A percentile compares a stretch with the other conserved stretches of the same genome.
phyloP scores from a whole-genome alignment of 1,139 yeast genomes.

The Yamadazyma friedrichii region DNA sequence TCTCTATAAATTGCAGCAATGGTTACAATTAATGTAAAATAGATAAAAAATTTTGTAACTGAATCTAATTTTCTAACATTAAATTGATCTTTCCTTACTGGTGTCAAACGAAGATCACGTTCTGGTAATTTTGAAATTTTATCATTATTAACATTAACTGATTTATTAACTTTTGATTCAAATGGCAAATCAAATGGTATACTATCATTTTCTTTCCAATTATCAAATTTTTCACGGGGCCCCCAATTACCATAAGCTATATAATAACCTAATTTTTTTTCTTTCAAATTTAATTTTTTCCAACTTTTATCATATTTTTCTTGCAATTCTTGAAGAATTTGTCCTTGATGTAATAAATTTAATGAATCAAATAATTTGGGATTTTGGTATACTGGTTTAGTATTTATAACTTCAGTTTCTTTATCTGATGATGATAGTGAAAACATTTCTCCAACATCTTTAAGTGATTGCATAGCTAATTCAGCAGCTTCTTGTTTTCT shows the following conservation, averaged over 20 bases:
- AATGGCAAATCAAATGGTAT: slow-evolving; percentile 60
- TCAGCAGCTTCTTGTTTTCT: slow-evolving; percentile 35
- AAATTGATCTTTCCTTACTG: slow-evolving; percentile 49
- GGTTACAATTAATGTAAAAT: slow-evolving; percentile 40
- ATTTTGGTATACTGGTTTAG: slow-evolving; percentile 47
- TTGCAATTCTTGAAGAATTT: slow-evolving; percentile 53
- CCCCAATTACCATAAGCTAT: slow-evolving; percentile 68
- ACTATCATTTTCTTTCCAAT: slow-evolving; percentile 32
- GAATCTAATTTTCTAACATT: slow-evolving; percentile 54
- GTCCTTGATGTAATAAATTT: slow-evolving; percentile 57
- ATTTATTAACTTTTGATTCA: slow-evolving; percentile 27
- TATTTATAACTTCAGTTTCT: slow-evolving; percentile 53
- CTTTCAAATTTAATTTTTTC: slow-evolving; percentile 42
- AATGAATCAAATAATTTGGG: slow-evolving; percentile 46
- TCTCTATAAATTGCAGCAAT: slow-evolving; percentile 50
- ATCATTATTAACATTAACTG: background rate
- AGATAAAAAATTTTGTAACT: slow-evolving; percentile 51
- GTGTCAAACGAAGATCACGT: slow-evolving; percentile 47
- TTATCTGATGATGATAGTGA: slow-evolving; percentile 26
- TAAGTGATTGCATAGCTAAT: slow-evolving; percentile 41
- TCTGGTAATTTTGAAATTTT: slow-evolving; percentile 31
- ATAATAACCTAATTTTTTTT: slow-evolving; percentile 53
- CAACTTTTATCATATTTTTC: slow-evolving; percentile 52
- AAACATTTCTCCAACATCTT: slow-evolving; percentile 42
- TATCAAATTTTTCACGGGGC: slow-evolving; percentile 53